phyloP scores from a whole-genome alignment of 2,329 filamentous ascomycete genomes.

The Capronia coronata region DNA sequence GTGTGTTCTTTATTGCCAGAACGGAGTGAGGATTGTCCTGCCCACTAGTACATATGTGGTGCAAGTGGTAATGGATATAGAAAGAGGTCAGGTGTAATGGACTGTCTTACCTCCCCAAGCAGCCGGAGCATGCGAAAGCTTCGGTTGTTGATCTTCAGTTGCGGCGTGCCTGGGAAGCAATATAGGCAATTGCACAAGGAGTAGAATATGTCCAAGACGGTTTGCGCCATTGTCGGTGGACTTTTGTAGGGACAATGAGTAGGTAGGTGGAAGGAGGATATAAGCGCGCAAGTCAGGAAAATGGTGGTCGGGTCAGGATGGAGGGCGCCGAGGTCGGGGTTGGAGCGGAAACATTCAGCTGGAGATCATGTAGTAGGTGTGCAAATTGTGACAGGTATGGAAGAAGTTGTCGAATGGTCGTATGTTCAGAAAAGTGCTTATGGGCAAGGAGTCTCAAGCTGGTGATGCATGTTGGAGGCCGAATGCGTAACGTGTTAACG shows the following conservation, averaged over 20 bases:
- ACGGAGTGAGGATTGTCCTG: too few species aligned
- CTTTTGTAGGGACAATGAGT: neutral
- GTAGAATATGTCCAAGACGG: constrained; percentile 81
- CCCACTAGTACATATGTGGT: too few species aligned
- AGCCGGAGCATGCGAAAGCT: constrained; percentile 94
- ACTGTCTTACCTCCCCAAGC: constrained; percentile 68
- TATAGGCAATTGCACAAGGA: constrained; percentile 91
- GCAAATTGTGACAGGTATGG: neutral
- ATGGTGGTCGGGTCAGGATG: neutral
- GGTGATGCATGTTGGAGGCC: neutral
- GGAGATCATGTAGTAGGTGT: neutral
- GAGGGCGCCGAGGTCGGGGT: too few species aligned
- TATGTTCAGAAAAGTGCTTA: neutral
- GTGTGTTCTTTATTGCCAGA: neutral
- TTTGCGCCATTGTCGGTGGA: constrained; percentile 60
- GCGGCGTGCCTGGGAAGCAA: constrained; percentile 90
- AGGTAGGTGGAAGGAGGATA: neutral
- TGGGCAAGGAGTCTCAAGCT: neutral
- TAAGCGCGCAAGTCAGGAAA: neutral
- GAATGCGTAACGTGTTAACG: neutral
- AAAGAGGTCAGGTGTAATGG: too few species aligned
- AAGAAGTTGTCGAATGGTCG: neutral
- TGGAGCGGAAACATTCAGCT: too few species aligned
- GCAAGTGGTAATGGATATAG: too few species aligned
- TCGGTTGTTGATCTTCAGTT: constrained; percentile 88